Percentiles rank a stretch among this genome's conserved stretches.
phyloP scores from a whole-genome alignment of 2,329 filamentous ascomycete species.

The Hawksworthiomyces lignivorus region DNA sequence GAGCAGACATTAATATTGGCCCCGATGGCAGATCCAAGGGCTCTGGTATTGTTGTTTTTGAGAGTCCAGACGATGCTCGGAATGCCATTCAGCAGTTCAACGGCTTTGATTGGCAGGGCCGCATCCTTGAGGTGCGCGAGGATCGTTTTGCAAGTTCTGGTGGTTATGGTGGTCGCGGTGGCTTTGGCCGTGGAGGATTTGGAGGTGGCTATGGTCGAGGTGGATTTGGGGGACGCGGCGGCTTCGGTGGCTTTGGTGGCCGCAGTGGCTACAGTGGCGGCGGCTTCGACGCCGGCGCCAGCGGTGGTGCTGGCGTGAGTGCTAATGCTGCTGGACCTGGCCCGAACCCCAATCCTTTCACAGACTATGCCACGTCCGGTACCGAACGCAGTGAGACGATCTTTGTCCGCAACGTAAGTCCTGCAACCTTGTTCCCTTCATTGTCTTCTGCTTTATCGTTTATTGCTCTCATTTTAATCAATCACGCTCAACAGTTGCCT shows the following conservation, averaged over 20 bases:
- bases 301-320: constrained; percentile 43
- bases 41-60: constrained; percentile 94
- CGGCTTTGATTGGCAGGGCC: constrained; percentile 97
- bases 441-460: constrained; percentile 17
- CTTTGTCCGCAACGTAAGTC: constrained; percentile 89
- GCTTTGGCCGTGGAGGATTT: constrained; percentile 46
- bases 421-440: background rate
- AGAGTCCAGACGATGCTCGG: constrained; percentile 86
- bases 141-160: constrained; percentile 74
- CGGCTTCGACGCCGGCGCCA: constrained; percentile 28
- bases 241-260: constrained; percentile 31
- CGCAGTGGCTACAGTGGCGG: constrained; percentile 28
- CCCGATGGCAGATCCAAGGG: constrained; percentile 92
- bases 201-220: constrained; percentile 40
- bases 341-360: constrained; percentile 72
- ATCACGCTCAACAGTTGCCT: constrained; percentile 57
- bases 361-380: constrained; percentile 80
- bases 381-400: constrained; percentile 78
- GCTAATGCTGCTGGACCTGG: constrained; percentile 36
- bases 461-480: constrained; percentile 18
- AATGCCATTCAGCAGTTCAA: constrained; percentile 98
- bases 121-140: constrained; percentile 86
- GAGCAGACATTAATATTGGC: constrained; percentile 88
- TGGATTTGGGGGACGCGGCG: constrained; percentile 35
- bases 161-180: constrained; percentile 49